phyloP scores from a whole-genome alignment of 352 stramenopile genomes.

The Phytophthora fragariaefolia region DNA sequence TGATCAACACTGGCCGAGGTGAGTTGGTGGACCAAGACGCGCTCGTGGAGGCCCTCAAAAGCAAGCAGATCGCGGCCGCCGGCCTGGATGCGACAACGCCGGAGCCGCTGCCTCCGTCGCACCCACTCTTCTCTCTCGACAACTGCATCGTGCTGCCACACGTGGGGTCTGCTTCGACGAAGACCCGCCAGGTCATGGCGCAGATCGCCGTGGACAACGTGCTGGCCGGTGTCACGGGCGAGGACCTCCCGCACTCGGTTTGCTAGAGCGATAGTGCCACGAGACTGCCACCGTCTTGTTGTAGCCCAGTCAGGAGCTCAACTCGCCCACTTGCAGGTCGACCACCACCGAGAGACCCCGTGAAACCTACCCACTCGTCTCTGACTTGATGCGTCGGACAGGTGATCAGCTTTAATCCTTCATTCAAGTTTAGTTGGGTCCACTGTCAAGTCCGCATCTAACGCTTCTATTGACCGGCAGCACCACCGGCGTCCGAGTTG shows the following conservation, averaged over 20 bases:
- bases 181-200: slow-evolving; percentile 74
- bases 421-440: slow-evolving; percentile 3
- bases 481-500: slow-evolving; percentile 15
- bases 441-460: slow-evolving; percentile 13
- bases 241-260: slow-evolving; percentile 50
- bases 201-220: slow-evolving; percentile 73
- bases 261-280: slow-evolving; percentile 15
- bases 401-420: not conserved
- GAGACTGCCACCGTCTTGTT: not conserved
- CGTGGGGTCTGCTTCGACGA: slow-evolving; percentile 53
- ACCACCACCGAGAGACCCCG: not conserved
- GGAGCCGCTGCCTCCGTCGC: slow-evolving; percentile 85
- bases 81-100: slow-evolving; percentile 91
- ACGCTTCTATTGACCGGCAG: slow-evolving; percentile 10
- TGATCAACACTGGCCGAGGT: slow-evolving; percentile 92
- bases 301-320: no score
- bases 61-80: slow-evolving; percentile 51
- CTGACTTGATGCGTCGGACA: not conserved
- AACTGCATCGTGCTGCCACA: slow-evolving; percentile 69
- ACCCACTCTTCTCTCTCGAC: slow-evolving; percentile 67
- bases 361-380: not conserved
- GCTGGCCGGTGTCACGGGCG: slow-evolving; percentile 47
- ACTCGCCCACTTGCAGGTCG: no score
- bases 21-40: slow-evolving; percentile 90
- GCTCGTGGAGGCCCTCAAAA: slow-evolving; percentile 50